Evolutionary conservation across 2,329 filamentous ascomycete species (phyloP), one percentile per base, ranked within the genome.

Genomic region (Amylocarpus encephaloides): DNA sequence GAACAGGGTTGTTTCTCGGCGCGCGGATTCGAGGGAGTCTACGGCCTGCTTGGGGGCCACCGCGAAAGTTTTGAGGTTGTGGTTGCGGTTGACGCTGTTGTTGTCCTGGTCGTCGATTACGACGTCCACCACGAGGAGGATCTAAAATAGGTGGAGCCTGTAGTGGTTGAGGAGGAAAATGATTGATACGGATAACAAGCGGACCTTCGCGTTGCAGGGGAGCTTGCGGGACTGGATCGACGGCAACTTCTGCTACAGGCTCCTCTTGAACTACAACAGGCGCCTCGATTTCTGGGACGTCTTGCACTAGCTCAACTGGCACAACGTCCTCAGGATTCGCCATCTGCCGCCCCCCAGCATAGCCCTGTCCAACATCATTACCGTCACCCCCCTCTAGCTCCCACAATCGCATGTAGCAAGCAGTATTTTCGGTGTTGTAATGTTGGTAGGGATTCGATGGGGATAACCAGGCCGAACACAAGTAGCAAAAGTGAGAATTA

Each of bases 401-500:
- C 90, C 91, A 97, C 2, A 98, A 73, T 3, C 88, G 82, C 75
- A 87, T 86, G 62, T 85, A 94, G 65, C 93, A 98, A 10, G 73
- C 73, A 1, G 81, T 86, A 13, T 78, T 73, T 46, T 72, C 69
- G 26, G 80, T 76, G 64, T 95, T 95, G 72, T 91, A 98, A 67
- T 98, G 93, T 48, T 77, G 71, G 64, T 97, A 97, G 1, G 91
- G 91, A 59, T 95, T 93, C 15, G 72, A 74, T 0, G 86, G 80
- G 49, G 85, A 78, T 38, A 98, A 76, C 86, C 88, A 97, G n/a
- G 83, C 78, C 0, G 86, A 85, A 65, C 93, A 97, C 1, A 97
- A 77, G 60, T 97, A 97, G 71, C 93, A 98, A 66, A 96, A 97
- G 67, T 97, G 92, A 2, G 88, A 86, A 46, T 85, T 77, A 72